These are phyloP conservation scores for Alternaria longipes DNA, from an alignment of 2,329 filamentous ascomycete species.

Conservation along the genomic window DNA sequence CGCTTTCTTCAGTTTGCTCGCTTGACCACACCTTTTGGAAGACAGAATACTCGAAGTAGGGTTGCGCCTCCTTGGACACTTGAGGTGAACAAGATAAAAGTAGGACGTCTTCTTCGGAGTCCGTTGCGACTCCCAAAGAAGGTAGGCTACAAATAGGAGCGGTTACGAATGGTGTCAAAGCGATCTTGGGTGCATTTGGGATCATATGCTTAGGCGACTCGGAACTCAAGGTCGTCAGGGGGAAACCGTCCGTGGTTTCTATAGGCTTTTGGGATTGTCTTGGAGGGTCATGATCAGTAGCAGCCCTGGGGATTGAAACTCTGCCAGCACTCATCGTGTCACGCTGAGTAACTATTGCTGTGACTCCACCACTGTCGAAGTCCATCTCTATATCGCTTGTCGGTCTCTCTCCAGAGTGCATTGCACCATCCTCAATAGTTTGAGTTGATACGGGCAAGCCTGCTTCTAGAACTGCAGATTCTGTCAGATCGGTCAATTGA, in stretches of 20 bases:
- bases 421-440: not conserved
- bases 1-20: conserved; percentile 5
- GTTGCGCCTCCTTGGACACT: conserved; percentile 15
- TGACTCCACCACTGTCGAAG: not conserved
- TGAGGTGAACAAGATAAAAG: not conserved
- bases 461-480: not conserved
- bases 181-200: not conserved
- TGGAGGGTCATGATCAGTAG: not conserved
- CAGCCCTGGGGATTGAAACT: not conserved
- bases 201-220: not conserved
- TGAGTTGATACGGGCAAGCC: not conserved
- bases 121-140: not conserved
- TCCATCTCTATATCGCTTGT: not conserved
- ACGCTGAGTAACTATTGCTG: not conserved
- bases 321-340: not conserved
- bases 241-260: not conserved
- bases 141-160: not conserved
- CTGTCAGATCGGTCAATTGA: not conserved
- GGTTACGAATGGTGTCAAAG: not conserved
- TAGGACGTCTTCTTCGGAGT: not conserved
- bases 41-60: conserved; percentile 39
- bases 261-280: not conserved
- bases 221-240: not conserved
- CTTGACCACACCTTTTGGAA: conserved; percentile 28
- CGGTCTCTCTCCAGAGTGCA: not conserved